Conservation (phyloP, 2,329 filamentous ascomycete genomes). For the Colletotrichum sp. region DNA sequence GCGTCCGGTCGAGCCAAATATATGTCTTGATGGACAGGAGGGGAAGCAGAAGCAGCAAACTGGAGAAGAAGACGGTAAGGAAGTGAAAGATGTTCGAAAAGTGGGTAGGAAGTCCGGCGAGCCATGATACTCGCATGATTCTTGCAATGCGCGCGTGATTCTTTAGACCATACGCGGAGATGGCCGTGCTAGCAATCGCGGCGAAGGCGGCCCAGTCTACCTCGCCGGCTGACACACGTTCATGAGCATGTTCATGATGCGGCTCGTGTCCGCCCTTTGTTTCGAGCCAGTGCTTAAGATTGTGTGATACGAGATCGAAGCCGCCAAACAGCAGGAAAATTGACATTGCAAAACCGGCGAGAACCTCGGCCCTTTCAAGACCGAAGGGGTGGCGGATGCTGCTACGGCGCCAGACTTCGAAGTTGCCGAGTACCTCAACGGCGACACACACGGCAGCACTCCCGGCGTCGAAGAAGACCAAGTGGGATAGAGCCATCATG, state of each 20-base stretch:
- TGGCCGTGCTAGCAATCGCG: constrained; percentile 80
- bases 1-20: constrained; percentile 80
- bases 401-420: constrained; percentile 95
- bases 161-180: constrained; percentile 85
- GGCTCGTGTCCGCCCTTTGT: constrained; percentile 70
- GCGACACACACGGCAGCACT: constrained; percentile 90
- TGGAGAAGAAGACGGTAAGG: constrained; percentile 86
- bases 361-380: constrained; percentile 88
- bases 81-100: constrained; percentile 95
- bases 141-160: constrained; percentile 94
- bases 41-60: constrained; percentile 80
- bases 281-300: constrained; percentile 91
- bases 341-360: constrained; percentile 95
- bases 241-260: constrained; percentile 73
- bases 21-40: constrained; percentile 83
- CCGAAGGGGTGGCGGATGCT: constrained; percentile 94
- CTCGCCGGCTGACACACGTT: constrained; percentile 72
- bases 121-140: constrained; percentile 85
- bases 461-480: constrained; percentile 94
- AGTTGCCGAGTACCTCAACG: constrained; percentile 93
- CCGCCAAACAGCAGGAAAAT: constrained; percentile 98
- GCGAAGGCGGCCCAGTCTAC: constrained; percentile 83
- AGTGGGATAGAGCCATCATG: constrained; percentile 88
- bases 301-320: constrained; percentile 93
- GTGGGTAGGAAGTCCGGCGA: constrained; percentile 82